phyloP scores from a whole-genome alignment of 129 eudicot species.

The Flaveria trinervia region DNA sequence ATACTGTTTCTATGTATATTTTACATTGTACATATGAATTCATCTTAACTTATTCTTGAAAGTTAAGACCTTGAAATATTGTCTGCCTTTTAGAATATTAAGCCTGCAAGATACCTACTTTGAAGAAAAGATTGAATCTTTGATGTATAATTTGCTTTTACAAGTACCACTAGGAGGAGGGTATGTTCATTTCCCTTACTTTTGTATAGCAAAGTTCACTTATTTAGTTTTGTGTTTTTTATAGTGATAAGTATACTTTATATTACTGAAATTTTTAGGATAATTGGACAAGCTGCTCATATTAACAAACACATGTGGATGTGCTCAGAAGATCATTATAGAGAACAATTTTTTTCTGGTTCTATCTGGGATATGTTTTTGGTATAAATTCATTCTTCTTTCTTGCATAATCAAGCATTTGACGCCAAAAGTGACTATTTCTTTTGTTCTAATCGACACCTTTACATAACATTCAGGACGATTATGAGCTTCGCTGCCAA shows the following conservation, averaged over 20 bases:
- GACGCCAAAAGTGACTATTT: neutral
- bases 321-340: conserved; percentile 47
- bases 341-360: conserved; percentile 35
- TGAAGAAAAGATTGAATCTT: conserved; percentile 51
- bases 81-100: conserved; percentile 54
- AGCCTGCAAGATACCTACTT: conserved; percentile 74
- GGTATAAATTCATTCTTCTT: conserved; percentile 38
- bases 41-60: neutral
- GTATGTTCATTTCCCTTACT: conserved; percentile 49
- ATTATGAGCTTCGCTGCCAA: conserved; percentile 47
- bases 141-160: conserved; percentile 57
- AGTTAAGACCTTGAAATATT: conserved; percentile 16
- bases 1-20: neutral
- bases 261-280: conserved; percentile 36
- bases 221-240: neutral
- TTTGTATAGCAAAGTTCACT: neutral
- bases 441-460: neutral
- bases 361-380: conserved; percentile 42
- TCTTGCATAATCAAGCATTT: conserved; percentile 14
- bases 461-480: conserved; percentile 51
- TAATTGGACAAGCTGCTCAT: conserved; percentile 75
- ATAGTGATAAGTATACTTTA: neutral
- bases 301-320: conserved; percentile 72
- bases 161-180: conserved; percentile 87
- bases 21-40: neutral